Conservation (phyloP, 108 stramenopile species). For the Cylindrotheca fusiformis region DNA sequence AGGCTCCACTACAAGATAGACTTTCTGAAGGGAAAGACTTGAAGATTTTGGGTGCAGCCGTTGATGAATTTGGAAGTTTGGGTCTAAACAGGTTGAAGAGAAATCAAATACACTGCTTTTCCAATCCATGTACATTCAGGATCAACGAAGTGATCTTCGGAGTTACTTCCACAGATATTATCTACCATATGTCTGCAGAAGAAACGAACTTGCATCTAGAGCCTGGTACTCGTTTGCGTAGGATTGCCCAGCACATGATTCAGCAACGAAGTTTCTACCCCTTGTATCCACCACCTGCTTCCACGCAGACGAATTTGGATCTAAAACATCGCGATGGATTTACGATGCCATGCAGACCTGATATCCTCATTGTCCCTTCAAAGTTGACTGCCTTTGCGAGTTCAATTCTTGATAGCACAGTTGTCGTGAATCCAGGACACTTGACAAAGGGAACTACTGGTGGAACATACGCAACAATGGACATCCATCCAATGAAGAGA, state of each 20-base stretch:
- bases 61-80: constrained; percentile 48
- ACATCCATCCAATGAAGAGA: constrained; percentile 71
- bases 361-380: constrained; percentile 92
- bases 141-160: constrained; percentile 90
- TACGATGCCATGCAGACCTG: constrained; percentile 83
- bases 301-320: constrained; percentile 75
- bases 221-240: constrained; percentile 64
- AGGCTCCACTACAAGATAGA: constrained; percentile 79
- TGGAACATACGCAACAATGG: constrained; percentile 88
- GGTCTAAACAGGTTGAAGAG: constrained; percentile 55
- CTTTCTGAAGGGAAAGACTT: constrained; percentile 32
- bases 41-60: constrained; percentile 39
- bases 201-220: constrained; percentile 75
- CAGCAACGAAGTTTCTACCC: constrained; percentile 94
- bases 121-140: constrained; percentile 87
- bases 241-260: constrained; percentile 89
- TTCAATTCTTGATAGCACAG: constrained; percentile 47
- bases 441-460: constrained; percentile 83
- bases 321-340: constrained; percentile 68
- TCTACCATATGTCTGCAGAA: constrained; percentile 84
- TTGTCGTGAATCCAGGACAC: constrained; percentile 88
- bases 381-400: constrained; percentile 82
- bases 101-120: constrained; percentile 75
- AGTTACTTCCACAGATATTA: constrained; percentile 83
- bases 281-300: constrained; percentile 77